Conservation (phyloP, 2,329 filamentous ascomycete genomes). For the Calonectria crousiana region DNA sequence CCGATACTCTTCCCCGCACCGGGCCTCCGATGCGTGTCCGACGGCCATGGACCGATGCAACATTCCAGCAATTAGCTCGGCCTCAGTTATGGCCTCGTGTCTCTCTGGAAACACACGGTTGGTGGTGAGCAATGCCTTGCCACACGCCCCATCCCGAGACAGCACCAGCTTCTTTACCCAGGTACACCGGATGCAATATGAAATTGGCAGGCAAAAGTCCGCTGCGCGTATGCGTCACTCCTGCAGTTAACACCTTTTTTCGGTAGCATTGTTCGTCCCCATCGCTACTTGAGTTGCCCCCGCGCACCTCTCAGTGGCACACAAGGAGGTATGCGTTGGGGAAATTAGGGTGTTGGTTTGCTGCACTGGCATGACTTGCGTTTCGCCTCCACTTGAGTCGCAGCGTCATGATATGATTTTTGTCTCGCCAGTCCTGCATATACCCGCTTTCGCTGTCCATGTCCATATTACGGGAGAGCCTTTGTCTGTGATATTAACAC, state of each 20-base stretch:
- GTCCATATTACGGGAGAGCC: conserved; percentile 40
- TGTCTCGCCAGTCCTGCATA: conserved; percentile 36
- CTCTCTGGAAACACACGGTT: conserved; percentile 30
- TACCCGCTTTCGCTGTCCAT: conserved; percentile 39
- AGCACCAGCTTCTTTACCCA: not conserved
- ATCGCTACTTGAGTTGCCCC: not conserved
- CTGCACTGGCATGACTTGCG: conserved; percentile 42
- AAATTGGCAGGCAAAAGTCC: not conserved
- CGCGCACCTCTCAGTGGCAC: not conserved
- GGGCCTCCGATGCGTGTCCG: not conserved
- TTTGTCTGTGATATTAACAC: conserved; percentile 33
- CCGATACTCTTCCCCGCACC: not conserved
- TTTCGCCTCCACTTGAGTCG: conserved; percentile 28
- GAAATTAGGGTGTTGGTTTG: conserved; percentile 18
- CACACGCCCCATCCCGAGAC: conserved; percentile 13
- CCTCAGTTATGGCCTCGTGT: conserved; percentile 21
- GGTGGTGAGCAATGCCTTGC: conserved; percentile 17
- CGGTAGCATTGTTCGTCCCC: not conserved
- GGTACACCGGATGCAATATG: not conserved
- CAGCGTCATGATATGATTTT: conserved; percentile 42
- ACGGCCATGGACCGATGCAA: conserved; percentile 32
- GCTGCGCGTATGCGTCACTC: conserved; percentile 15
- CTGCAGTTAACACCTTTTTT: conserved; percentile 7
- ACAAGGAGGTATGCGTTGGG: conserved; percentile 8
- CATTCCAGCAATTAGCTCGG: conserved; percentile 36